A percentile compares a stretch with the other conserved stretches of the same genome.
These are phyloP conservation scores for Sclerotinia glacialis DNA, from an alignment of 2,329 filamentous ascomycete genomes.

Conservation along the genomic window DNA sequence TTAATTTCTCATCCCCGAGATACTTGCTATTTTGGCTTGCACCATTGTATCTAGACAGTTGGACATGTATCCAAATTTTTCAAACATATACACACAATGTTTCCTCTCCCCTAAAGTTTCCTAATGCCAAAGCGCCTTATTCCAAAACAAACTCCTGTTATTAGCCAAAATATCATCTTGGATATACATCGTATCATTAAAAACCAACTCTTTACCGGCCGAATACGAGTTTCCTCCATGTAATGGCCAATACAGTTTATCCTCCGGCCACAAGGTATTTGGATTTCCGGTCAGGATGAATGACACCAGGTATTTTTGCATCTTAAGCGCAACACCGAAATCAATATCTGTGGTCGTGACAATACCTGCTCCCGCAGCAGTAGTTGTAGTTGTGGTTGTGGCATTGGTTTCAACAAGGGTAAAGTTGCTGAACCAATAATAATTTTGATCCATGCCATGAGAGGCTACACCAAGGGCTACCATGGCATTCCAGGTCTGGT, in stretches of 20 bases:
- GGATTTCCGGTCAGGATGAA: constrained; percentile 40
- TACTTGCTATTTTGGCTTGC: background rate
- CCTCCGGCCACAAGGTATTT: constrained; percentile 3
- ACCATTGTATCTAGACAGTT: background rate
- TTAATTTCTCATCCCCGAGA: background rate
- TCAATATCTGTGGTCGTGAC: constrained; percentile 33
- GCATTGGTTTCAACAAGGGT: constrained; percentile 29
- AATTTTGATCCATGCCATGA: constrained; percentile 42
- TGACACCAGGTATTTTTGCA: constrained; percentile 42
- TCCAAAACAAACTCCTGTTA: background rate
- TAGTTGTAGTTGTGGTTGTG: constrained; percentile 23
- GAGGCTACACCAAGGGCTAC: constrained; percentile 38
- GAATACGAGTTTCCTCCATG: constrained; percentile 1
- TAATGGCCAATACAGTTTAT: constrained; percentile 1
- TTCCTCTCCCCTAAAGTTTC: too few relatives aligned
- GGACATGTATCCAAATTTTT: background rate
- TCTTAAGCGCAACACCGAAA: constrained; percentile 35
- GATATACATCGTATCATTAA: constrained; percentile 8
- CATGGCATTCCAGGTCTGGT: constrained; percentile 42
- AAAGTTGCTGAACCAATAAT: constrained; percentile 40
- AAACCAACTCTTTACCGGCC: background rate
- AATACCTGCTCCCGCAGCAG: constrained; percentile 24
- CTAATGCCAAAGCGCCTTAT: constrained; percentile 11
- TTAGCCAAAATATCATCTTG: constrained; percentile 1
- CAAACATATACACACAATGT: background rate